Conservation (phyloP, 176 grass and related monocot species). For the Puccinellia tenuiflora region DNA sequence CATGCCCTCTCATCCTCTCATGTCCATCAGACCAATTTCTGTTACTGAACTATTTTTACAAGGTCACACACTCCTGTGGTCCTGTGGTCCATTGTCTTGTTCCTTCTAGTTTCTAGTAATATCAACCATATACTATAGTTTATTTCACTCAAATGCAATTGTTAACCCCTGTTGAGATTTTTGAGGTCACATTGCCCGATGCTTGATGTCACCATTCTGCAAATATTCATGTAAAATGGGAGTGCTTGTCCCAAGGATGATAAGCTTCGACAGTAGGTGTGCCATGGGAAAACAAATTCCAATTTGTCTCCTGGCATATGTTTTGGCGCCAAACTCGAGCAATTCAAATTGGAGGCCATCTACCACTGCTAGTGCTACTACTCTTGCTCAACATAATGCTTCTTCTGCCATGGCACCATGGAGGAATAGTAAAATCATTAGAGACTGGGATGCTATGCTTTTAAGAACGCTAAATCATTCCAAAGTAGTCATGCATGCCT, state of each 20-base stretch:
- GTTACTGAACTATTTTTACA: background rate
- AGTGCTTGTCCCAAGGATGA: background rate
- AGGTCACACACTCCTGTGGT: background rate
- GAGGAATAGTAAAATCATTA: background rate
- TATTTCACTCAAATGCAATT: background rate
- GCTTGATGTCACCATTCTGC: conserved; percentile 48
- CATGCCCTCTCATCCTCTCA: conserved; percentile 9
- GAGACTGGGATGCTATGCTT: conserved; percentile 20
- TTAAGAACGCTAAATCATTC: conserved; percentile 38
- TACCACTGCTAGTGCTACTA: background rate
- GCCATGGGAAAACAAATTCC: conserved; percentile 27
- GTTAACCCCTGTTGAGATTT: background rate
- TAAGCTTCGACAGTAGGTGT: conserved; percentile 23
- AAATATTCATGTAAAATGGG: conserved; percentile 12
- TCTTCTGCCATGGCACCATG: background rate
- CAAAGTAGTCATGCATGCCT: conserved; percentile 11
- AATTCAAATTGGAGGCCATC: background rate
- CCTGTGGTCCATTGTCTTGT: conserved; percentile 11
- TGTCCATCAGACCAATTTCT: conserved; percentile 6
- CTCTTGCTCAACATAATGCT: background rate
- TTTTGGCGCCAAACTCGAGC: conserved; percentile 24
- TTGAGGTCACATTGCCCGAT: conserved; percentile 14
- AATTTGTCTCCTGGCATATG: background rate
- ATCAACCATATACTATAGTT: background rate
- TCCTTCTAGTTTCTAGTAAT: conserved; percentile 23